Conservation (phyloP, 495 filamentous ascomycete species). For the Penicillium dipodomyicola region DNA sequence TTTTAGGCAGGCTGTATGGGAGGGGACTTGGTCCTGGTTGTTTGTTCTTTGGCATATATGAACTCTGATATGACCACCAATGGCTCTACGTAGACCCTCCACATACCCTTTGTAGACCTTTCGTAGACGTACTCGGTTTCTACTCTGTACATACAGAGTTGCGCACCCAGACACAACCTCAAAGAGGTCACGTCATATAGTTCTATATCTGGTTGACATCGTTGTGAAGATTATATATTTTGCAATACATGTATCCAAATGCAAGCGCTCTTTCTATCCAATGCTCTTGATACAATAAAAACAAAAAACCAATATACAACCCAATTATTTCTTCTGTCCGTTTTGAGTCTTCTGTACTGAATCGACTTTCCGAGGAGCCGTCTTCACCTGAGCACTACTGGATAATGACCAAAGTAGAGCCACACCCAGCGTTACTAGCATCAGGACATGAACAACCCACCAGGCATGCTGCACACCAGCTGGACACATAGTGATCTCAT, state of each 20-base stretch:
- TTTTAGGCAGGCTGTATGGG: conserved; percentile 1
- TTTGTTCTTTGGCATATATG: conserved; percentile 7
- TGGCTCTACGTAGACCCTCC: background rate
- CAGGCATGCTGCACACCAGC: conserved; percentile 87
- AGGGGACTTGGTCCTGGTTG: conserved; percentile 1
- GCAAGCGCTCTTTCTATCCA: background rate
- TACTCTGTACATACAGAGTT: background rate
- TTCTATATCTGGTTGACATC: background rate
- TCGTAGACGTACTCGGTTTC: background rate
- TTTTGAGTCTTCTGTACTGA: background rate
- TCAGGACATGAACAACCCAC: conserved; percentile 82
- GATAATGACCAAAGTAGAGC: conserved; percentile 15
- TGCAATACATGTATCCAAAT: background rate
- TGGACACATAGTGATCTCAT: conserved; percentile 72
- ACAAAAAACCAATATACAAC: background rate
- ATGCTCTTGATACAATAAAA: conserved; percentile 6
- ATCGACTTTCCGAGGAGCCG: background rate
- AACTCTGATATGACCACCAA: conserved; percentile 13
- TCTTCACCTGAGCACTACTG: background rate
- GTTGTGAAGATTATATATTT: background rate
- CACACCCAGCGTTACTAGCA: conserved; percentile 52
- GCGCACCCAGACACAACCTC: background rate
- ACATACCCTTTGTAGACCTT: too few relatives aligned
- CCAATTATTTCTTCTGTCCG: conserved; percentile 3
- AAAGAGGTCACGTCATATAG: background rate